Base-by-base conservation (phyloP, 2,329 filamentous ascomycete species). In the Apiospora aurea region DNA sequence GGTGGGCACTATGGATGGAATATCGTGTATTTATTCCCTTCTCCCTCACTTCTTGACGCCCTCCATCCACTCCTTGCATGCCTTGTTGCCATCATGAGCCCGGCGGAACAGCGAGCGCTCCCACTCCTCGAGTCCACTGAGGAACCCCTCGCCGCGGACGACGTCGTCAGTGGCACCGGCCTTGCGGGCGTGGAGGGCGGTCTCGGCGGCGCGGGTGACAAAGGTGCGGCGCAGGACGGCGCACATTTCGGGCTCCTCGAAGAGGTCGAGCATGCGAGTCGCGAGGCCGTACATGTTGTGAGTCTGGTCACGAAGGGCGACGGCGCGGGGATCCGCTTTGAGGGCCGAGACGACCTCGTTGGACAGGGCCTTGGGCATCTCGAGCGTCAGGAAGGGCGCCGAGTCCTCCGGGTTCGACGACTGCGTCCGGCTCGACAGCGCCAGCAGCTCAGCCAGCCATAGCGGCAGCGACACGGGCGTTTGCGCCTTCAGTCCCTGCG, bases 361-460 rank as follows among this genome's bases (percentile, higher is more conserved):
- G 6, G 93, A 91, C 0, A 98, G 89, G 4, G 94, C 92, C 0
- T 89, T 82, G 0, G 96, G 96, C 10, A 97, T 89, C 79, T 96
- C 95, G 73, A 98, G 89, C 0, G 93, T 93, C 4, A 96, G 89
- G 34, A 95, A 90, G 8, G 92, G 89, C 69, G 83, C 85, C 72
- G 83, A 79, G 71, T 81, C 76, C 34, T 85, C 82, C 41, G 83
- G 82, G 47, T 76, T 74, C 70, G 75, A 79, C 66, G 74, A 76
- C 75, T 77, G 72, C 72, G 80, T 68, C 81, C 82, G 13, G 83
- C 82, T 87, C 74, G 89, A 91, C 64, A 97, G 89, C 43, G 94
- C 94, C 70, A 99, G 93, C 89, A 98, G 96, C 82, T 97, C 94
- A 76, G 93, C 95, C 16, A 99, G 91, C 96, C 96, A 99, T 75